Evolutionary conservation across 352 stramenopile genomes (phyloP), one percentile per base, ranked within the genome.

Genomic region (Phytophthora cactorum): DNA sequence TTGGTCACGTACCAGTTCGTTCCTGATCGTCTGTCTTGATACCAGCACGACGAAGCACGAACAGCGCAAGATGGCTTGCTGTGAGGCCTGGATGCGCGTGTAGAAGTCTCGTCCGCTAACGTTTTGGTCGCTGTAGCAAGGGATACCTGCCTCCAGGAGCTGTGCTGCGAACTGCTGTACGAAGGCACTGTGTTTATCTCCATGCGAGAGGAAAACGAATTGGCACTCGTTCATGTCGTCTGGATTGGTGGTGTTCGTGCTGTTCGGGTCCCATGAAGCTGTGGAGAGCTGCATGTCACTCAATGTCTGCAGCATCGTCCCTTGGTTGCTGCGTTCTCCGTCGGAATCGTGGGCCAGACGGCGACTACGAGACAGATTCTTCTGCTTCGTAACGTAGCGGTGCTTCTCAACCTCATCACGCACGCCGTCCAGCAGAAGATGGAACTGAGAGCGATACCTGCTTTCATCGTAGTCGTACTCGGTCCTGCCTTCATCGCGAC

Each of bases 61-160:
- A 57, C 85, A 93, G 56, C 88, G 77, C 25, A 84, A 46, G 39
- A 94, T 92, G 7, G 84, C 79, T 50, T 94, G 82, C 45, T 91
- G 65, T 0, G 59, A 49, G 1, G 59, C 31, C 45, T 72, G 65
- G 28, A 72, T 72, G 1, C 65, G 59, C 1, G 65, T 52, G 46
- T 51, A 58, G 25, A 72, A 64, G 38, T 63, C 65, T 29, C 60
- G 59, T 15, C 41, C 65, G 28, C 29, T 44, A 32, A 68, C 14
- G 25, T 38, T 68, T 28, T 28, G 59, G 17, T 65, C 65, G 5
- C 29, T 72, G 39, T 65, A 72, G 32, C 59, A 72, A 4, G 41
- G 22, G 6, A 72, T 51, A 8, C 65, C 59, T 34, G 38, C 46
- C 1, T 34, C n/a, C 2, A 28, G 39, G 8, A 72, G 52, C 12